Conservation (phyloP, 208 protist genomes). For the Trypanosoma caninum region DNA sequence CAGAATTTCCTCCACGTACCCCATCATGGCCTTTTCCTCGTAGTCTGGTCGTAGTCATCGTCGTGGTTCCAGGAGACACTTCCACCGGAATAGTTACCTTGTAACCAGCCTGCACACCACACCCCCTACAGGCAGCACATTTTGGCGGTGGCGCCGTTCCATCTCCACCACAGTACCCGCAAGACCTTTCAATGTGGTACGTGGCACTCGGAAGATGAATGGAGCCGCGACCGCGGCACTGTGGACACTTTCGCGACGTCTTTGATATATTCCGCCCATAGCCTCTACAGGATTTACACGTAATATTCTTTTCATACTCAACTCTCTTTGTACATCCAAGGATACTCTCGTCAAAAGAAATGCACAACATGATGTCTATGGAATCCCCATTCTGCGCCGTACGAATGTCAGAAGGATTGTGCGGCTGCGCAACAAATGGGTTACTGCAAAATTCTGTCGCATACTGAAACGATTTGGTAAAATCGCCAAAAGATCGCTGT, state of each 20-base stretch:
- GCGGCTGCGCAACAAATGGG: constrained; percentile 21
- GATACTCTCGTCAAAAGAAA: constrained; percentile 76
- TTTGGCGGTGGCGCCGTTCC: constrained; percentile 53
- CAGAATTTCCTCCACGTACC: constrained; percentile 65
- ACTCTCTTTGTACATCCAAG: constrained; percentile 50
- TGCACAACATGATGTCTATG: constrained; percentile 57
- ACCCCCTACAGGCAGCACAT: constrained; percentile 58
- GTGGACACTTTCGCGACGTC: constrained; percentile 54
- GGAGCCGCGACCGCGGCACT: constrained; percentile 76
- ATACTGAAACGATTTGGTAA: constrained; percentile 35
- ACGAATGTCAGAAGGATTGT: constrained; percentile 36
- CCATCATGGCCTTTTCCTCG: constrained; percentile 75
- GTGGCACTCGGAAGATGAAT: constrained; percentile 70
- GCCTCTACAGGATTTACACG: constrained; percentile 55
- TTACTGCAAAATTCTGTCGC: constrained; percentile 33
- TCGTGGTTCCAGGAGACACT: constrained; percentile 37
- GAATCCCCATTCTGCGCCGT: constrained; percentile 42
- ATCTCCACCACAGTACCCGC: constrained; percentile 72
- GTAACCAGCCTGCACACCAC: constrained; percentile 40
- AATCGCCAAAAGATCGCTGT: constrained; percentile 40
- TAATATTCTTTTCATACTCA: constrained; percentile 35
- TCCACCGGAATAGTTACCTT: constrained; percentile 31
- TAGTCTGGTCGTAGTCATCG: constrained; percentile 35
- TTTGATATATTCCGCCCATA: constrained; percentile 32
- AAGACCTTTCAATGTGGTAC: constrained; percentile 83